Percentiles rank a stretch among this genome's conserved stretches.
phyloP scores from a whole-genome alignment of 345 rosid species.

The Melaleuca alternifolia region DNA sequence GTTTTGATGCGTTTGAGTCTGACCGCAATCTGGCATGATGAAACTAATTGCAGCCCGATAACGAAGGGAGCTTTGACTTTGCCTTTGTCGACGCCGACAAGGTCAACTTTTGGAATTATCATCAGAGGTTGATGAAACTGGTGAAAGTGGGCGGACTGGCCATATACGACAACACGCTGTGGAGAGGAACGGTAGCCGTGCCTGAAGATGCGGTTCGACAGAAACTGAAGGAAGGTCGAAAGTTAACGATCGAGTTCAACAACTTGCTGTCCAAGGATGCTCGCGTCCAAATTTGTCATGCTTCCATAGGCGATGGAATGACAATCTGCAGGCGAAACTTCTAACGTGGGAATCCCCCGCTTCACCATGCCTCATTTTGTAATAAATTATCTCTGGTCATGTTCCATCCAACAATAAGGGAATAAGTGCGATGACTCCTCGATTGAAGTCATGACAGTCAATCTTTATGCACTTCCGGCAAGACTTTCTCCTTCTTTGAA shows the following conservation, averaged over 20 bases:
- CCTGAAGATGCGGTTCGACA: conserved; percentile 21
- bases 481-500: no score
- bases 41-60: conserved; percentile 11
- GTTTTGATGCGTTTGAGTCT: neutral
- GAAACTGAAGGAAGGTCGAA: neutral
- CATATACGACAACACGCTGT: conserved; percentile 53
- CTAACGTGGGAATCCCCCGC: neutral
- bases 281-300: conserved; percentile 40
- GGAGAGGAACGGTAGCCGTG: conserved; percentile 41
- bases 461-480: conserved; percentile 45
- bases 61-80: conserved; percentile 35
- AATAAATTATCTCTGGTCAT: neutral
- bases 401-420: neutral
- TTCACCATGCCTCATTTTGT: neutral
- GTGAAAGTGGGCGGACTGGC: conserved; percentile 48
- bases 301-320: conserved; percentile 48
- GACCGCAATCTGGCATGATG: neutral
- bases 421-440: neutral
- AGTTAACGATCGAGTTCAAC: conserved; percentile 28
- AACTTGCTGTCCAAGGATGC: conserved; percentile 27
- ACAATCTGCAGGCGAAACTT: conserved; percentile 34
- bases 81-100: conserved; percentile 65
- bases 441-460: conserved; percentile 72
- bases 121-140: conserved; percentile 44
- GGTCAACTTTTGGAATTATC: conserved; percentile 34